These are phyloP conservation scores for Saxophila tyrrhenica DNA, from an alignment of 495 filamentous ascomycete genomes.

Conservation along the genomic window DNA sequence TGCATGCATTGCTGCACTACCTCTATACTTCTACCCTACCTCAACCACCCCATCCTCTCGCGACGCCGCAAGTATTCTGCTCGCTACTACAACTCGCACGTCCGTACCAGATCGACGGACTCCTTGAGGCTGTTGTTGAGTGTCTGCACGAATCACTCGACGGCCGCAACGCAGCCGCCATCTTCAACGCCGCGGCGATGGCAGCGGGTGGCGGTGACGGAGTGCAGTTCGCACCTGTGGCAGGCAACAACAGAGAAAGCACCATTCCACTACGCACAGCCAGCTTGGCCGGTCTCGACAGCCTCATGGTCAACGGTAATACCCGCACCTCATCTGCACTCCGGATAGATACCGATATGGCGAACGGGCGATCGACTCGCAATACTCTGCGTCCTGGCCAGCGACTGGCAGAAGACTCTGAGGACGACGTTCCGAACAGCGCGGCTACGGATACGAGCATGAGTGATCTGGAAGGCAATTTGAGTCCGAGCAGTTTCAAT, in stretches of 20 bases:
- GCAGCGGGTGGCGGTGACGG: constrained; percentile 84
- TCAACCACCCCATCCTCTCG: constrained; percentile 59
- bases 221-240: constrained; percentile 24
- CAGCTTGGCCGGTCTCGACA: constrained; percentile 17
- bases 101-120: constrained; percentile 83
- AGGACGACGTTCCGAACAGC: constrained; percentile 18
- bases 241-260: constrained; percentile 7
- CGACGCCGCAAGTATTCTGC: constrained; percentile 90
- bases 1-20: constrained; percentile 80
- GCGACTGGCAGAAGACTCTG: constrained; percentile 17
- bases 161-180: constrained; percentile 83
- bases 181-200: constrained; percentile 98
- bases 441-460: constrained; percentile 15
- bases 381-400: constrained; percentile 14
- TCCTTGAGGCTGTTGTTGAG: constrained; percentile 84
- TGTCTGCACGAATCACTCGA: constrained; percentile 85
- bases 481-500: neutral
- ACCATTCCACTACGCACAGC: constrained; percentile 4
- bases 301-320: constrained; percentile 7
- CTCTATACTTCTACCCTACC: constrained; percentile 87
- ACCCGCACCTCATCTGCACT: constrained; percentile 18
- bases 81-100: constrained; percentile 87
- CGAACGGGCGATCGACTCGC: constrained; percentile 11
- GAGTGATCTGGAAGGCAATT: constrained; percentile 18
- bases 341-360: constrained; percentile 30